Percentiles rank a stretch among this genome's conserved stretches.
Evolutionary conservation across 495 filamentous ascomycete species (phyloP).

Genomic region (Articulospora tetracladia): DNA sequence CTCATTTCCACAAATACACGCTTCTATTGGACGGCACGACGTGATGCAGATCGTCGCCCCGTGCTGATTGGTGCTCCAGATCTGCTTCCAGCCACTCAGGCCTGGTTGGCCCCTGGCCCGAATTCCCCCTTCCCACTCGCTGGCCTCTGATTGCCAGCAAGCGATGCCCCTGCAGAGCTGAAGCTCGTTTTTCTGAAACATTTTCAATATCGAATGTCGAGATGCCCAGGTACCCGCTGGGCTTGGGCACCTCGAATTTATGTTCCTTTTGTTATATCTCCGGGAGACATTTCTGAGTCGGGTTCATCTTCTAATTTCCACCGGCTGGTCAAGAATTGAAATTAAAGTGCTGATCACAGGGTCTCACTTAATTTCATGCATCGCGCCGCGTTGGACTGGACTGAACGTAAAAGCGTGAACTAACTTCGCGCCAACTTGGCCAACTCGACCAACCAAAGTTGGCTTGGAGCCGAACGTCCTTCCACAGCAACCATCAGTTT

Average conservation of each 20-base stretch:
- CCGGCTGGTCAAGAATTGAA: background rate
- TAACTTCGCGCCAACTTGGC: too few species aligned
- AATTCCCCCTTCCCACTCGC: background rate
- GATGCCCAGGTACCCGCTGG: background rate
- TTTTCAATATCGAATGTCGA: background rate
- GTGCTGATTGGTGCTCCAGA: background rate
- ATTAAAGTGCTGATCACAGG: slow-evolving; percentile 3
- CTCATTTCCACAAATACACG: background rate
- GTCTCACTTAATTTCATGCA: slow-evolving; percentile 1
- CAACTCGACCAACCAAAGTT: too few species aligned
- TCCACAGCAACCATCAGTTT: background rate
- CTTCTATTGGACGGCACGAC: background rate
- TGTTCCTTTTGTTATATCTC: background rate
- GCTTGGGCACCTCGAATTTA: background rate
- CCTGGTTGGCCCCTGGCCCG: background rate
- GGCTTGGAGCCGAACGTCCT: background rate
- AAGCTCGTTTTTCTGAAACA: background rate
- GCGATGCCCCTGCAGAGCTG: background rate
- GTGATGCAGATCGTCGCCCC: background rate
- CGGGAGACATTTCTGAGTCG: background rate
- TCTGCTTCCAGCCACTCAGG: background rate
- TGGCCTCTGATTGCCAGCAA: background rate
- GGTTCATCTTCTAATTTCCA: background rate
- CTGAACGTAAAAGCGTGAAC: too few species aligned
- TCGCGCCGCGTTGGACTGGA: background rate